phyloP scores from a whole-genome alignment of 2,329 filamentous ascomycete species.

The Microcyclospora tardicrescens region DNA sequence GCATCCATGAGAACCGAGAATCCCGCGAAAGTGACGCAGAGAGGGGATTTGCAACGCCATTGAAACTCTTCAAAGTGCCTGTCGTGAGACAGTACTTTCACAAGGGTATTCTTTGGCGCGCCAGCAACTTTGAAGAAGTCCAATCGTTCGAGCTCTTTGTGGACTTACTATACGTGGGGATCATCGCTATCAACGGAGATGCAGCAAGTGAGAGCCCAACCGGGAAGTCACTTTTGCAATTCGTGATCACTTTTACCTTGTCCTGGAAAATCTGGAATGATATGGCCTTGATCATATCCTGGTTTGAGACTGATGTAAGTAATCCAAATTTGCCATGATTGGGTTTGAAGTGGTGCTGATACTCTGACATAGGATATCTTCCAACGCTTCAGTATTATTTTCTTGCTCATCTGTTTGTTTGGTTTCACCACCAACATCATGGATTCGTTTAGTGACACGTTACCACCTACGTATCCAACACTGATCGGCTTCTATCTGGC shows the following conservation, averaged over 20 bases:
- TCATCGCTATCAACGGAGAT: slow-evolving; percentile 52
- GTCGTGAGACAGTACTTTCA: slow-evolving; percentile 54
- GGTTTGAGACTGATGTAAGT: slow-evolving; percentile 41
- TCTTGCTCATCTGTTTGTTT: slow-evolving; percentile 48
- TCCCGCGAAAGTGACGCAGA: slow-evolving; percentile 2
- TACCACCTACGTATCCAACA: slow-evolving; percentile 40
- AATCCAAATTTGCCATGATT: too few relatives aligned
- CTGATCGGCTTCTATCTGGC: slow-evolving; percentile 49
- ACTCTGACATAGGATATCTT: slow-evolving; percentile 39
- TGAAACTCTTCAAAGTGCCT: slow-evolving; percentile 47
- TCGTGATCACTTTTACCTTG: slow-evolving; percentile 47
- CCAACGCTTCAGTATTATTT: slow-evolving; percentile 45
- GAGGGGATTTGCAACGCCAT: slow-evolving; percentile 20
- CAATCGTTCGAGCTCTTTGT: slow-evolving; percentile 53
- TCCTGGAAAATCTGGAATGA: slow-evolving; percentile 54
- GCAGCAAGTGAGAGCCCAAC: slow-evolving; percentile 44
- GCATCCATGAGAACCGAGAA: not conserved
- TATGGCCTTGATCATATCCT: slow-evolving; percentile 42
- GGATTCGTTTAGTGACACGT: slow-evolving; percentile 35
- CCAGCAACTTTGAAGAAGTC: slow-evolving; percentile 45
- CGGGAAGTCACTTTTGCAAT: slow-evolving; percentile 44
- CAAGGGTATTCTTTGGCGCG: slow-evolving; percentile 50
- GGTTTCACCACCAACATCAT: slow-evolving; percentile 53
- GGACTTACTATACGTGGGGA: slow-evolving; percentile 51
- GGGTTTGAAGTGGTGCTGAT: too few relatives aligned